Evolutionary conservation across 78 protist genomes (phyloP).

Genomic region (Anaeramoeba flamelloides): DNA sequence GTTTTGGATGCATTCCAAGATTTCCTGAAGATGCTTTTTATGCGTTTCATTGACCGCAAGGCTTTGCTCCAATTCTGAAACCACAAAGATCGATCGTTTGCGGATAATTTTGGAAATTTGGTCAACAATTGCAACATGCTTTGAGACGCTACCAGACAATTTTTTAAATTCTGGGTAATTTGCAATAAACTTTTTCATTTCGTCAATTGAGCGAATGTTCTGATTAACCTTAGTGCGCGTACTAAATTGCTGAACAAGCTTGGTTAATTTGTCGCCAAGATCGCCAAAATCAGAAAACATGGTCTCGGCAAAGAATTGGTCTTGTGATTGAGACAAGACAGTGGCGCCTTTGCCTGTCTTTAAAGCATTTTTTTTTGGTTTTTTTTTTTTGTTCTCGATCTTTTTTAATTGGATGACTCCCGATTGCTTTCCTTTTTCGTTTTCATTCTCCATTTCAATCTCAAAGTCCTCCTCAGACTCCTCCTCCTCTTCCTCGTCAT

Average conservation of each 20-base stretch:
- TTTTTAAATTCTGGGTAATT: constrained; percentile 71
- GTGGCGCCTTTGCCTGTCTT: constrained; percentile 20
- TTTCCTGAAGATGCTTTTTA: constrained; percentile 3
- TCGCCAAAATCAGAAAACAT: constrained; percentile 77
- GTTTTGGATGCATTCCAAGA: constrained; percentile 5
- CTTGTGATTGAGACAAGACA: constrained; percentile 43
- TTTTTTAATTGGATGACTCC: not conserved
- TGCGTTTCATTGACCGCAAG: constrained; percentile 50
- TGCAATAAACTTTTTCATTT: constrained; percentile 69
- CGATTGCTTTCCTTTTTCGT: not conserved
- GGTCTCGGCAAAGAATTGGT: constrained; percentile 48
- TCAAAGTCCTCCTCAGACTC: too few relatives aligned
- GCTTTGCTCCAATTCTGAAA: constrained; percentile 71
- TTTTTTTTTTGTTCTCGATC: constrained; percentile 5
- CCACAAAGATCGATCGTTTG: constrained; percentile 25
- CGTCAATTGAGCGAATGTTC: constrained; percentile 59
- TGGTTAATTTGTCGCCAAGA: constrained; percentile 54
- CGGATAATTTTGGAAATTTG: constrained; percentile 30
- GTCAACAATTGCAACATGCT: constrained; percentile 55
- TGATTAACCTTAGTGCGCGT: constrained; percentile 23
- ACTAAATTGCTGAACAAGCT: constrained; percentile 52
- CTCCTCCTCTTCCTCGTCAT: constrained; percentile 12
- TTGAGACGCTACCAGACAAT: constrained; percentile 48
- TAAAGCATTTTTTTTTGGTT: not conserved
- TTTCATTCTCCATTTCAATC: too few relatives aligned